Conservation (phyloP, 2,329 filamentous ascomycete species). For the Cryoendolithus antarcticus region DNA sequence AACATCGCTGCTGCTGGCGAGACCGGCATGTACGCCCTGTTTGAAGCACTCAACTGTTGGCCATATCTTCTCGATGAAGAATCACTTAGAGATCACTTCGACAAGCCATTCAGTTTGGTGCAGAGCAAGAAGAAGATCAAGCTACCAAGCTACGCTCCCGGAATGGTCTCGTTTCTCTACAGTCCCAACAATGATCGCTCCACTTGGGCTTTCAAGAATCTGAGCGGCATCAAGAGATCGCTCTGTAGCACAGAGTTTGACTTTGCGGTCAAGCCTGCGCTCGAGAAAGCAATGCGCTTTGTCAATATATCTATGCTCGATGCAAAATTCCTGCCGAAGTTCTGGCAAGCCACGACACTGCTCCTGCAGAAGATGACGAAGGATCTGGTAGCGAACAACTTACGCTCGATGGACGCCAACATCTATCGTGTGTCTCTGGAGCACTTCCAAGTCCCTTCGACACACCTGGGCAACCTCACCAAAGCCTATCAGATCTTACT, state of each 20-base stretch:
- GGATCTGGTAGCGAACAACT: slow-evolving; percentile 61
- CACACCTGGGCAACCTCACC: slow-evolving; percentile 55
- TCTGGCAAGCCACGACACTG: slow-evolving; percentile 66
- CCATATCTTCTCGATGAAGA: slow-evolving; percentile 53
- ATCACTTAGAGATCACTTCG: slow-evolving; percentile 50
- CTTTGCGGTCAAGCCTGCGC: slow-evolving; percentile 66
- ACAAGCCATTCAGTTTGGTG: slow-evolving; percentile 69
- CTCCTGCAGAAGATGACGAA: slow-evolving; percentile 65
- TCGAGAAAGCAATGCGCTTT: slow-evolving; percentile 53
- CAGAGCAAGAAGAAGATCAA: slow-evolving; percentile 70
- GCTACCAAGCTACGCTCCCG: slow-evolving; percentile 62
- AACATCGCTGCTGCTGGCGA: slow-evolving; percentile 39
- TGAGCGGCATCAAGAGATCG: slow-evolving; percentile 51
- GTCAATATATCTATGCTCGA: slow-evolving; percentile 45
- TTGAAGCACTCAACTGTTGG: slow-evolving; percentile 77
- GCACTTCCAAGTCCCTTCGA: slow-evolving; percentile 42
- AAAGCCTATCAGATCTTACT: slow-evolving; percentile 59
- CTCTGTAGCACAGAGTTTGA: slow-evolving; percentile 69
- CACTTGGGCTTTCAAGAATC: slow-evolving; percentile 56
- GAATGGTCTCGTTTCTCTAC: slow-evolving; percentile 77
- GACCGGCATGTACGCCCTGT: slow-evolving; percentile 64
- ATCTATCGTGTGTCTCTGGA: slow-evolving; percentile 48
- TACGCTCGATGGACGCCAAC: slow-evolving; percentile 68
- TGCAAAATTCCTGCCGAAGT: slow-evolving; percentile 48
- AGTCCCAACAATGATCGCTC: slow-evolving; percentile 52